phyloP scores from a whole-genome alignment of 2,329 filamentous ascomycete species.

The Diaporthe batatas region DNA sequence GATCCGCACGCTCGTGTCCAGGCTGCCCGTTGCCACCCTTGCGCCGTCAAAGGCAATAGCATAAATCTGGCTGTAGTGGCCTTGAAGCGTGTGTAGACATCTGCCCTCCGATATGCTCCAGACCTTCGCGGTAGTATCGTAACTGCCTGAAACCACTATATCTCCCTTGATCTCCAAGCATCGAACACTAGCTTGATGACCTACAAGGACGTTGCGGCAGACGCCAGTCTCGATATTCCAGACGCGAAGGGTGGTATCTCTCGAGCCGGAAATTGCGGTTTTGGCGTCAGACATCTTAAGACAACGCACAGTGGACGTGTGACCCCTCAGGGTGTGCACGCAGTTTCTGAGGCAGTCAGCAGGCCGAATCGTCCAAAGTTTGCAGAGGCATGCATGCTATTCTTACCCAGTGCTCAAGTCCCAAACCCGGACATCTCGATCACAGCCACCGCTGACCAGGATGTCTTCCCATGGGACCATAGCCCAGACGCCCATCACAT shows the following conservation, averaged over 20 bases:
- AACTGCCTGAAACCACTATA: constrained; percentile 96
- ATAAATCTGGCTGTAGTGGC: constrained; percentile 99
- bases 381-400: not conserved
- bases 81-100: constrained; percentile 89
- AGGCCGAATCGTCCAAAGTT: not conserved
- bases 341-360: constrained; percentile 69
- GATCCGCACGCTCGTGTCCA: constrained; percentile 96
- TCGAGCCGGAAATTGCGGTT: constrained; percentile 95
- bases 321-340: constrained; percentile 87
- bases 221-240: constrained; percentile 93
- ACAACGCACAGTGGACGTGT: constrained; percentile 96
- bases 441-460: constrained; percentile 94
- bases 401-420: constrained; percentile 90
- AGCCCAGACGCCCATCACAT: constrained; percentile 99
- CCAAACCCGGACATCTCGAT: constrained; percentile 97
- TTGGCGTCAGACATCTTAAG: constrained; percentile 96
- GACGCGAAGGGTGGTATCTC: constrained; percentile 93
- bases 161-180: constrained; percentile 97
- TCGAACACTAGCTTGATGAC: constrained; percentile 94
- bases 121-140: constrained; percentile 95
- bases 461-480: constrained; percentile 99
- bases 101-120: constrained; percentile 98
- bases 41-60: constrained; percentile 97
- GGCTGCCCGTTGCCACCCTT: constrained; percentile 91
- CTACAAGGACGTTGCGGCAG: constrained; percentile 91